These are phyloP conservation scores for Anacardium occidentale DNA, from an alignment of 345 rosid species.

Conservation along the genomic window DNA sequence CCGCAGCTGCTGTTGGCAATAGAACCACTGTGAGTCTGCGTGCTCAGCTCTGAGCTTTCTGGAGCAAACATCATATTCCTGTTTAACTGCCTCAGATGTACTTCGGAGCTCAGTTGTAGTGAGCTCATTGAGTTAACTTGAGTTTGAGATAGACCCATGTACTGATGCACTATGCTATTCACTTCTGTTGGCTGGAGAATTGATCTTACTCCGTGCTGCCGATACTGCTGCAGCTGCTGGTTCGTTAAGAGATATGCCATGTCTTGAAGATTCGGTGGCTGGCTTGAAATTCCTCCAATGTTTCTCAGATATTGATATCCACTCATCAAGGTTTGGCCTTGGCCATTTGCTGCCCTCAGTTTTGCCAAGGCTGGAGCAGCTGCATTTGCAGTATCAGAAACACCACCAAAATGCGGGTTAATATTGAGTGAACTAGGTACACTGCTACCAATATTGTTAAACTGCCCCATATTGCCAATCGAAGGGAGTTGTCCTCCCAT, in stretches of 20 bases:
- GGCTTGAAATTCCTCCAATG: conserved; percentile 8
- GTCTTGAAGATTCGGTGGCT: conserved; percentile 18
- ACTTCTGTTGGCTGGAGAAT: not conserved
- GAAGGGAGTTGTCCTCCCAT: conserved; percentile 13
- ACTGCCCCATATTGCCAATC: conserved; percentile 5
- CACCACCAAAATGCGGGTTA: not conserved
- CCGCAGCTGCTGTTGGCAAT: not conserved
- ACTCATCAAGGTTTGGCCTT: not conserved
- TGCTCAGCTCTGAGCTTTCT: conserved; percentile 1
- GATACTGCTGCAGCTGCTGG: not conserved
- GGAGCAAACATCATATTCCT: not conserved
- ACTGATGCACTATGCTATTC: not conserved
- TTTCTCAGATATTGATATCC: conserved; percentile 3
- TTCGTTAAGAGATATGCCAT: conserved; percentile 17
- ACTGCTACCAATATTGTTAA: conserved; percentile 9
- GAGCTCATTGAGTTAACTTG: not conserved
- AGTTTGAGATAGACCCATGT: not conserved
- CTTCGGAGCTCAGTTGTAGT: conserved; percentile 2
- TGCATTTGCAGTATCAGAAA: conserved; percentile 5
- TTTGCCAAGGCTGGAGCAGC: conserved; percentile 1
- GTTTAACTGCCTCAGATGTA: not conserved
- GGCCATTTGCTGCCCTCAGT: conserved; percentile 4
- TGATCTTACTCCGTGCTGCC: not conserved
- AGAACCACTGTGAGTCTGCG: not conserved
- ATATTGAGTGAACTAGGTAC: conserved; percentile 3